These are phyloP conservation scores for Aspergillus sp. DNA, from an alignment of 2,329 filamentous ascomycete species.

Conservation along the genomic window DNA sequence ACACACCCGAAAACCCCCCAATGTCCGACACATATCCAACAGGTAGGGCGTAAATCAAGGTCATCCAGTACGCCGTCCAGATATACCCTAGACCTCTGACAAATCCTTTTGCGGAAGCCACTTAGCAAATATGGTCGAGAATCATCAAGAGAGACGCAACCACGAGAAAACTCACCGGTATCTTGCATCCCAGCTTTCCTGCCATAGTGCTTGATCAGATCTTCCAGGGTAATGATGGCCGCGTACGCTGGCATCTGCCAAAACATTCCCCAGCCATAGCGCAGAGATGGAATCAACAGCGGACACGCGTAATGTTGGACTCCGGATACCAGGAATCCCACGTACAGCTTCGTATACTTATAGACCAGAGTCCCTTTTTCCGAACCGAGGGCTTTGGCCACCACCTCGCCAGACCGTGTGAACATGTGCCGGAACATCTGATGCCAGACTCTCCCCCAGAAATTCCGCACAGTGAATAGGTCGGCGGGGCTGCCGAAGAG, in stretches of 20 bases:
- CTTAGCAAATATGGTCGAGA: neutral
- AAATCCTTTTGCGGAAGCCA: neutral
- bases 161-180: neutral
- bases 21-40: slow-evolving; percentile 3
- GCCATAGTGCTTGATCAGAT: slow-evolving; percentile 3
- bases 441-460: slow-evolving; percentile 4
- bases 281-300: neutral
- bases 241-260: slow-evolving; percentile 3
- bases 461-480: slow-evolving; percentile 1
- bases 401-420: neutral
- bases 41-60: neutral
- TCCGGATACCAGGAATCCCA: neutral
- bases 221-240: slow-evolving; percentile 1
- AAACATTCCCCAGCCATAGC: slow-evolving; percentile 3
- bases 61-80: slow-evolving; percentile 3
- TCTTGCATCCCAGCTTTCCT: slow-evolving; percentile 1
- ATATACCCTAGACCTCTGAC: slow-evolving; percentile 1
- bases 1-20: neutral
- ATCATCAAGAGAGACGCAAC: neutral
- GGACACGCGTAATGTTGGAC: slow-evolving; percentile 1
- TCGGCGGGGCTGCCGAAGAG: slow-evolving; percentile 1
- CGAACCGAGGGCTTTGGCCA: neutral
- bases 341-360: slow-evolving; percentile 3
- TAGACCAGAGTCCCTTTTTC: neutral
- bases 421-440: slow-evolving; percentile 1